phyloP scores from a whole-genome alignment of 495 filamentous ascomycete genomes.

The Aspergillus diversus region DNA sequence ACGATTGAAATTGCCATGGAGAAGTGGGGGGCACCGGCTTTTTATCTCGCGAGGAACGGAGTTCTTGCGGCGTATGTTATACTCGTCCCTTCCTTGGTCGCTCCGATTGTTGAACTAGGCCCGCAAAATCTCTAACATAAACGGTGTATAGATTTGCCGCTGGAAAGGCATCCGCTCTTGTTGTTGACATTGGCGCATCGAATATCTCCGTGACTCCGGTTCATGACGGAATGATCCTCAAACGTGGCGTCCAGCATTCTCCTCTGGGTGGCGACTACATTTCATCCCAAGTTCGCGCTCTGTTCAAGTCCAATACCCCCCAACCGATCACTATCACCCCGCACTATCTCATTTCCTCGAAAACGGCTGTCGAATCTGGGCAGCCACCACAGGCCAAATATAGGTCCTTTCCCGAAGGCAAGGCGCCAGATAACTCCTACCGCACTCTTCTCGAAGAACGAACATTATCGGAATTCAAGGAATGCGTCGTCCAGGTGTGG shows the following conservation, averaged over 20 bases:
- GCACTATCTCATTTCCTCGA: constrained; percentile 83
- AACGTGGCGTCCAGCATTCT: constrained; percentile 82
- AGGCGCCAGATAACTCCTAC: constrained; percentile 71
- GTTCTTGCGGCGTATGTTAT: constrained; percentile 63
- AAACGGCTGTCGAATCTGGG: constrained; percentile 86
- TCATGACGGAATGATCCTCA: constrained; percentile 91
- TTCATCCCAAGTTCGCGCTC: constrained; percentile 78
- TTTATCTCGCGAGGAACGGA: constrained; percentile 78
- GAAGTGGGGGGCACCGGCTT: constrained; percentile 90
- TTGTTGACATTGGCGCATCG: constrained; percentile 90
- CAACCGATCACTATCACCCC: constrained; percentile 82
- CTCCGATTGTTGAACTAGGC: background rate
- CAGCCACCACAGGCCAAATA: constrained; percentile 73
- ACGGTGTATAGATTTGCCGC: constrained; percentile 68
- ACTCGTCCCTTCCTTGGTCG: background rate
- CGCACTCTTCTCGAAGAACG: constrained; percentile 86
- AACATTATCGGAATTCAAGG: constrained; percentile 93
- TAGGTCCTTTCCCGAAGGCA: constrained; percentile 63
- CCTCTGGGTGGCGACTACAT: constrained; percentile 87
- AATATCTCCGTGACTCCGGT: constrained; percentile 89
- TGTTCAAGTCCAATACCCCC: constrained; percentile 71
- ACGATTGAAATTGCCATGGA: constrained; percentile 95
- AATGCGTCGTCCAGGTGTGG: constrained; percentile 94
- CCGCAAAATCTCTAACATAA: constrained; percentile 10
- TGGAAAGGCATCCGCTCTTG: constrained; percentile 88